phyloP scores from a whole-genome alignment of 805 yeast genomes.

The Vanderwaltozyma verrucispora region DNA sequence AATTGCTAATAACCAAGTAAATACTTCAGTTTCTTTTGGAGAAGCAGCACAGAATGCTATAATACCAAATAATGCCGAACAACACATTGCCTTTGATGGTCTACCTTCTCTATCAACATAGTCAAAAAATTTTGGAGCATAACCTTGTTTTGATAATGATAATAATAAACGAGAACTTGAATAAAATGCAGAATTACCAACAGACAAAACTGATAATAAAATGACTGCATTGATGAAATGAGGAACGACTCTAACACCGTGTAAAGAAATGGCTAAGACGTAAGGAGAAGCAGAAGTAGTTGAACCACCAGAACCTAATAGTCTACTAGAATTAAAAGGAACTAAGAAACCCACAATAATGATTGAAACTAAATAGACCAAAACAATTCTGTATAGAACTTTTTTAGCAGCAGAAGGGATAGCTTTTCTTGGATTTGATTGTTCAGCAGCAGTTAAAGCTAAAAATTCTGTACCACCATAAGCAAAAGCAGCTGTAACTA shows the following conservation, averaged over 20 bases:
- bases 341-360: constrained; percentile 43
- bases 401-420: constrained; percentile 49
- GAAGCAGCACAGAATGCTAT: constrained; percentile 62
- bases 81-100: constrained; percentile 46
- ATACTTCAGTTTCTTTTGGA: constrained; percentile 44
- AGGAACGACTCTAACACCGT: constrained; percentile 56
- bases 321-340: constrained; percentile 36
- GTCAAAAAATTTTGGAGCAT: constrained; percentile 46
- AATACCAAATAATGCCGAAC: constrained; percentile 45
- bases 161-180: constrained; percentile 64
- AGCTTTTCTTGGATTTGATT: constrained; percentile 42
- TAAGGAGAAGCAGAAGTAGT: constrained; percentile 57
- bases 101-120: constrained; percentile 51
- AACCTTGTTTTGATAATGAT: constrained; percentile 61
- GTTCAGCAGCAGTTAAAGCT: constrained; percentile 51
- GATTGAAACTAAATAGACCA: constrained; percentile 40
- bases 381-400: constrained; percentile 43
- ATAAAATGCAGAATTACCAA: constrained; percentile 66
- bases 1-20: constrained; percentile 54
- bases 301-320: constrained; percentile 34
- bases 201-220: constrained; percentile 60
- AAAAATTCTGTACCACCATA: constrained; percentile 54
- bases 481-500: constrained; percentile 49
- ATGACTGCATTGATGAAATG: constrained; percentile 66
- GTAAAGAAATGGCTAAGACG: constrained; percentile 50